These are phyloP conservation scores for Athelia sp. DNA, from an alignment of 1,284 basidiomycete genomes.

Conservation along the genomic window DNA sequence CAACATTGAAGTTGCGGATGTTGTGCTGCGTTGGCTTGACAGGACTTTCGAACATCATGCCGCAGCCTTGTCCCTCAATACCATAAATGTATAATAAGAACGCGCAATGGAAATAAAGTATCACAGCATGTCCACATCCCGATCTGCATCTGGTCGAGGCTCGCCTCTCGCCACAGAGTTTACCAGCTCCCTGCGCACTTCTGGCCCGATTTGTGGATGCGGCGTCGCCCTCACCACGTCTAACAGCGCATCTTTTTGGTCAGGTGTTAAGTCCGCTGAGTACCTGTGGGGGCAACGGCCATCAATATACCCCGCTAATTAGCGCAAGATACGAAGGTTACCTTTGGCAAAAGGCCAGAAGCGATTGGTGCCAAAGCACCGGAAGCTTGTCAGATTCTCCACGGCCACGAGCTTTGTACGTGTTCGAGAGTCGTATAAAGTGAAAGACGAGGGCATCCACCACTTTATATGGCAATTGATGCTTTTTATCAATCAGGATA, in stretches of 20 bases:
- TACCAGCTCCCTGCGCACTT: conserved; percentile 85
- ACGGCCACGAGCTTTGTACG: conserved; percentile 67
- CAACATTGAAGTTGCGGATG: conserved; percentile 31
- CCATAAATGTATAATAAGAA: neutral
- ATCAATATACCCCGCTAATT: neutral
- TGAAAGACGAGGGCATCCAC: conserved; percentile 98
- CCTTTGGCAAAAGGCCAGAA: conserved; percentile 94
- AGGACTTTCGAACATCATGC: neutral
- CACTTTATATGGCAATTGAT: conserved; percentile 97
- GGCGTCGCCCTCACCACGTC: conserved; percentile 87
- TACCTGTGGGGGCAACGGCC: conserved; percentile 59
- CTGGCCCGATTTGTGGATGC: conserved; percentile 86
- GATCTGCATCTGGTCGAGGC: conserved; percentile 47
- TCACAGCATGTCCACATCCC: conserved; percentile 58
- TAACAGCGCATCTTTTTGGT: conserved; percentile 96
- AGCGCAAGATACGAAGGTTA: conserved; percentile 26
- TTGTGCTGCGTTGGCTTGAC: conserved; percentile 34
- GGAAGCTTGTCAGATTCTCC: conserved; percentile 78
- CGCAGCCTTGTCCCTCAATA: neutral
- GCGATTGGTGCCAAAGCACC: conserved; percentile 97
- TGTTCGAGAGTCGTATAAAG: conserved; percentile 91
- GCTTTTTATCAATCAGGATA: conserved; percentile 96
- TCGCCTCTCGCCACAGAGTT: conserved; percentile 71
- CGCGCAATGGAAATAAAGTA: too few relatives aligned
- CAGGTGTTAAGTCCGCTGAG: conserved; percentile 92